phyloP scores from a whole-genome alignment of 345 rosid genomes.

The Corchorus capsularis region DNA sequence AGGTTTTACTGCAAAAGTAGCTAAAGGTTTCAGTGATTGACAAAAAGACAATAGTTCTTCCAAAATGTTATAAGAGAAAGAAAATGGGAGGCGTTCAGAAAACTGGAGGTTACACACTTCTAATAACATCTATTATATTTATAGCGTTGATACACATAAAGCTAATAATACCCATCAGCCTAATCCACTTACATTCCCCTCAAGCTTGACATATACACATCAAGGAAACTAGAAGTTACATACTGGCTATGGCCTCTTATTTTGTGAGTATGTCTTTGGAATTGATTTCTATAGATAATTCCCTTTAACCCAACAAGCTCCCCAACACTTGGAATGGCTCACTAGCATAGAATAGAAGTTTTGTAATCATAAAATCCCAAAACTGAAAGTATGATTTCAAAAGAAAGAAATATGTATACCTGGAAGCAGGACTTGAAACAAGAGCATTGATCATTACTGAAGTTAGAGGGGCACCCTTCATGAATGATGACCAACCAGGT shows the following conservation, averaged over 20 bases:
- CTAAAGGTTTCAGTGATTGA: not conserved
- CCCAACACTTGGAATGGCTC: not conserved
- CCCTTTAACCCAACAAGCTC: not conserved
- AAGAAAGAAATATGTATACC: constrained; percentile 47
- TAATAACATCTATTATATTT: not conserved
- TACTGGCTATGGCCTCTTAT: not conserved
- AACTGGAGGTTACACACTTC: not conserved
- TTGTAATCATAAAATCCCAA: not conserved
- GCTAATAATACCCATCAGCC: not conserved
- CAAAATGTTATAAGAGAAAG: not conserved
- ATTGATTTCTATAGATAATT: not conserved
- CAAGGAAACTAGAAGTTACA: constrained; percentile 7
- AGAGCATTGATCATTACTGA: constrained; percentile 67
- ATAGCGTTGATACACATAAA: not conserved
- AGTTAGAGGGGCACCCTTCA: constrained; percentile 76
- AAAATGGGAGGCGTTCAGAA: not conserved
- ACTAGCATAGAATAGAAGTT: not conserved
- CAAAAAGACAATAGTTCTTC: not conserved
- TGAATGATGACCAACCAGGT: constrained; percentile 84
- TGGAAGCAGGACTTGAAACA: constrained; percentile 89
- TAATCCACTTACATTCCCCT: not conserved
- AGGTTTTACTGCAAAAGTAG: not conserved
- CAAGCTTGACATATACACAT: not conserved
- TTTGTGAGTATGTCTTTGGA: no score
- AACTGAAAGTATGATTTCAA: constrained; percentile 3